Conservation (phyloP, 345 rosid genomes). For the Iberis pinnata region DNA sequence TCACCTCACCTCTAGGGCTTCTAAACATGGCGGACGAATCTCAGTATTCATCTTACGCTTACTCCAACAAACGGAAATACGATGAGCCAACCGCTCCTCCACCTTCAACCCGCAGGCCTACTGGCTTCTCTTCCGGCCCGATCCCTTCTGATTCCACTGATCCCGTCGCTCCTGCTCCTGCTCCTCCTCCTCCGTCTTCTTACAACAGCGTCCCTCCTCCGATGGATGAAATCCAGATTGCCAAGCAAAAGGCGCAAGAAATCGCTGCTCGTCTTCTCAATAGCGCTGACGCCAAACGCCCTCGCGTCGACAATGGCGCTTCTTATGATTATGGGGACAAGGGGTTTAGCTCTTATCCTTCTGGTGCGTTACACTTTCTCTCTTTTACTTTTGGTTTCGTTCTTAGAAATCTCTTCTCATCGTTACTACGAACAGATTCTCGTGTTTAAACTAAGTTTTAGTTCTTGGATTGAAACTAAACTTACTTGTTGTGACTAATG, state of each 20-base stretch:
- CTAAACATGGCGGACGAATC: constrained; percentile 85
- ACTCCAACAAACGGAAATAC: constrained; percentile 71
- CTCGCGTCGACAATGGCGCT: constrained; percentile 72
- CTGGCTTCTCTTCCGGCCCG: constrained; percentile 80
- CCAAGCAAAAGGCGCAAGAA: constrained; percentile 86
- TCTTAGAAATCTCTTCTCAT: too few species aligned
- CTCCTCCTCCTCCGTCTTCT: constrained; percentile 35
- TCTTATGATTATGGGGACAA: constrained; percentile 48
- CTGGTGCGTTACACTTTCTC: constrained; percentile 21
- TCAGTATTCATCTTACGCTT: constrained; percentile 59
- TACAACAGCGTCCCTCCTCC: constrained; percentile 81
- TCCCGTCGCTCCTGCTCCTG: constrained; percentile 26
- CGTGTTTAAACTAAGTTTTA: background rate
- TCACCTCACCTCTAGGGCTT: constrained; percentile 54
- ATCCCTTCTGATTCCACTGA: constrained; percentile 46
- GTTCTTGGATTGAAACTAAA: background rate
- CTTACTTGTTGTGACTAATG: background rate
- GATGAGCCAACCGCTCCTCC: constrained; percentile 67
- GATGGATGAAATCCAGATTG: constrained; percentile 68
- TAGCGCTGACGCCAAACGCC: constrained; percentile 61
- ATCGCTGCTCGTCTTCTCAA: constrained; percentile 85
- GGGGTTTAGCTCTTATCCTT: constrained; percentile 48
- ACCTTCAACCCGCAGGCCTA: constrained; percentile 53
- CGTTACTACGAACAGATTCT: too few species aligned
- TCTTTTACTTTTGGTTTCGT: background rate